A percentile compares a stretch with the other conserved stretches of the same genome.
These are phyloP conservation scores for Talaromyces wortmannii DNA, from an alignment of 495 filamentous ascomycete species.

Conservation along the genomic window DNA sequence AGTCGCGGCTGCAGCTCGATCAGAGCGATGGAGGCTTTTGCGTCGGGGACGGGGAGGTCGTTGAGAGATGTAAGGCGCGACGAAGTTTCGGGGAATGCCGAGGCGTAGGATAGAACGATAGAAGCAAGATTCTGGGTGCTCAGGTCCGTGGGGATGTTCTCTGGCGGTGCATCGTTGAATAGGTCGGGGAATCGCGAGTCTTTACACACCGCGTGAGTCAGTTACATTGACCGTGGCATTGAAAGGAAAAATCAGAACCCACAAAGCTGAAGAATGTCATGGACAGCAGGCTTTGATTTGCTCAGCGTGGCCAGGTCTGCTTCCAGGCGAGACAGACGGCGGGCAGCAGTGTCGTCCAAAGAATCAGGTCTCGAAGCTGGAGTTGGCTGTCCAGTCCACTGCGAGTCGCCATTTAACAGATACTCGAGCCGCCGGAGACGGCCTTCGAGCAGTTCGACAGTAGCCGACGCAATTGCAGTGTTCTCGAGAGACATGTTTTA, in stretches of 20 bases:
- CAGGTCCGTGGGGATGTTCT: constrained; percentile 34
- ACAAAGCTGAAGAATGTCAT: constrained; percentile 46
- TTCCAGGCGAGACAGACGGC: constrained; percentile 60
- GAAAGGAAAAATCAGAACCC: constrained; percentile 5
- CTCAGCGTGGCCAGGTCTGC: constrained; percentile 44
- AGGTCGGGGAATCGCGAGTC: constrained; percentile 54
- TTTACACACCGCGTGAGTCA: constrained; percentile 13
- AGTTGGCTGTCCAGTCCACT: constrained; percentile 33
- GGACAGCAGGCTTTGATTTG: constrained; percentile 35
- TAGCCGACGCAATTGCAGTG: constrained; percentile 37
- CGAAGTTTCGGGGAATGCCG: constrained; percentile 66
- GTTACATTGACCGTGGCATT: not conserved
- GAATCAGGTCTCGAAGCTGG: constrained; percentile 28
- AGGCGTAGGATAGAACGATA: constrained; percentile 68
- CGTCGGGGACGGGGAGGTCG: constrained; percentile 70
- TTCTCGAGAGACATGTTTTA: constrained; percentile 28
- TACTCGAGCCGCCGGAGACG: constrained; percentile 70
- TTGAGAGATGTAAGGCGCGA: constrained; percentile 74
- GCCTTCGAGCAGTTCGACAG: constrained; percentile 70
- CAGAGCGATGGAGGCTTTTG: constrained; percentile 57
- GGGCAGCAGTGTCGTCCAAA: constrained; percentile 35
- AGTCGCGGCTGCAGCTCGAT: constrained; percentile 66
- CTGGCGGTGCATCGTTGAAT: constrained; percentile 24
- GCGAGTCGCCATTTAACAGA: constrained; percentile 56
- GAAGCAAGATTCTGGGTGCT: constrained; percentile 43